These are phyloP conservation scores for Hymenoscyphus fraxineus DNA, from an alignment of 2,329 filamentous ascomycete genomes.

Conservation along the genomic window DNA sequence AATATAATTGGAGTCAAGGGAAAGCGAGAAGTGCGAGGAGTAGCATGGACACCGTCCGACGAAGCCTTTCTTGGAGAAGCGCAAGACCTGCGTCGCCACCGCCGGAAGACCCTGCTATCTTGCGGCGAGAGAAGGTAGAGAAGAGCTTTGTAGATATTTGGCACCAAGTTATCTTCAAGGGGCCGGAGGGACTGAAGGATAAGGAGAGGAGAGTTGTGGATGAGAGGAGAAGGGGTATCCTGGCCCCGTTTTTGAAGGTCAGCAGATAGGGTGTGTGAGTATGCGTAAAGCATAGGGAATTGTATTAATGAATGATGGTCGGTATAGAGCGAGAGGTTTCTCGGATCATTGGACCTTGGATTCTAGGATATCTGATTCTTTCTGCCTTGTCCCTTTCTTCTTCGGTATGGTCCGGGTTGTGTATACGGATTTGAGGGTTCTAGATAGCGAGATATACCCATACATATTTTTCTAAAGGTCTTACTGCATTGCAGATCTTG, in stretches of 20 bases:
- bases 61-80: conserved; percentile 31
- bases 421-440: neutral
- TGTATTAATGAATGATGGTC: neutral
- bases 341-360: neutral
- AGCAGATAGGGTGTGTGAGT: neutral
- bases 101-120: conserved; percentile 42
- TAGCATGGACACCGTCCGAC: conserved; percentile 26
- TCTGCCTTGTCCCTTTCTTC: neutral
- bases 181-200: conserved; percentile 43
- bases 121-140: conserved; percentile 57
- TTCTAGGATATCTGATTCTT: neutral
- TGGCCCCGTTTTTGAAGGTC: conserved; percentile 63
- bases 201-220: conserved; percentile 56
- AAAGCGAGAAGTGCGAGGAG: conserved; percentile 19
- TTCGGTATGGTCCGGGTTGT: neutral
- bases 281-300: neutral
- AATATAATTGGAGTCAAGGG: conserved; percentile 19
- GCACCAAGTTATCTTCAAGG: conserved; percentile 55
- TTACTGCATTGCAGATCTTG: too few relatives aligned
- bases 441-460: conserved; percentile 1
- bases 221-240: conserved; percentile 60
- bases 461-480: neutral
- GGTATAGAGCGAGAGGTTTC: neutral
- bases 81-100: conserved; percentile 30
- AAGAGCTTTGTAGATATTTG: conserved; percentile 63